phyloP scores from a whole-genome alignment of 148 eudicot genomes.

The Arctostaphylos glauca region DNA sequence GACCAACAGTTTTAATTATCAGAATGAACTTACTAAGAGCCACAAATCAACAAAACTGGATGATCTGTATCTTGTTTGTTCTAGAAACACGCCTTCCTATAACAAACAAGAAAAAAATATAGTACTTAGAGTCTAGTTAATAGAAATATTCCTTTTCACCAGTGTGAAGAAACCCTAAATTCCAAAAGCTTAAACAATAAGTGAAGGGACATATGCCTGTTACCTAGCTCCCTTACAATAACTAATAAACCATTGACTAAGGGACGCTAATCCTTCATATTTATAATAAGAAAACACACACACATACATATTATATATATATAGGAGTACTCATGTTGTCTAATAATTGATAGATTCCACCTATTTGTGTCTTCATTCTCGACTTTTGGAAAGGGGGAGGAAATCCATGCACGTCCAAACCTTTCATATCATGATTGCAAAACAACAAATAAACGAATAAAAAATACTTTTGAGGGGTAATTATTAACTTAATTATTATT shows the following conservation, averaged over 20 bases:
- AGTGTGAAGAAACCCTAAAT: conserved; percentile 14
- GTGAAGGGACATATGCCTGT: no score
- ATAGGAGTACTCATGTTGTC: background rate
- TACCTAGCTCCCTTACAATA: no score
- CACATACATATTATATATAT: background rate
- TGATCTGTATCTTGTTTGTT: no score
- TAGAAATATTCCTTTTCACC: background rate
- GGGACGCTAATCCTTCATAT: background rate
- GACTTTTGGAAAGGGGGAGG: background rate
- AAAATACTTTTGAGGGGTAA: background rate
- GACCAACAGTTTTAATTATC: background rate
- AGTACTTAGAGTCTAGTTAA: background rate
- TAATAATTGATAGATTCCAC: background rate
- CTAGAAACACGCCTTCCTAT: no score
- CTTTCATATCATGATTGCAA: background rate
- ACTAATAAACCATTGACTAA: no score
- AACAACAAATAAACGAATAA: background rate
- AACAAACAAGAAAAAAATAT: background rate
- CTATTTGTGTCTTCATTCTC: conserved; percentile 4
- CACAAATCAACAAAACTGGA: no score
- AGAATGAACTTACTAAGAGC: no score
- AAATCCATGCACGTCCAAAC: background rate
- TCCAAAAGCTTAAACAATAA: conserved; percentile 7
- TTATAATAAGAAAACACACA: background rate
- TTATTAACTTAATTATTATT: background rate